Evolutionary conservation across 768 basidiomycete species (phyloP), one percentile per base, ranked within the genome.

Genomic region (Kwoniella newhampshirensis): DNA sequence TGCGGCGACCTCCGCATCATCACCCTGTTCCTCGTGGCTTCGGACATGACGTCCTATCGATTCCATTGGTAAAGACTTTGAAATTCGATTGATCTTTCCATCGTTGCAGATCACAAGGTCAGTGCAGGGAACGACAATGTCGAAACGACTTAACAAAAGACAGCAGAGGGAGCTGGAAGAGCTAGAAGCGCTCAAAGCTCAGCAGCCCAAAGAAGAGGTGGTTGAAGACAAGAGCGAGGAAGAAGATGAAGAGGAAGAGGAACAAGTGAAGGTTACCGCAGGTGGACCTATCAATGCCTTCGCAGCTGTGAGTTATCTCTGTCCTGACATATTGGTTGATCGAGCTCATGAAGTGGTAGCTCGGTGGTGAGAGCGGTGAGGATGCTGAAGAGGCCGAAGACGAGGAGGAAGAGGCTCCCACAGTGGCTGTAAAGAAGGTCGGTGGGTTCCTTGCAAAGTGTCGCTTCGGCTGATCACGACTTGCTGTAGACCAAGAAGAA

Each of bases 121-220:
- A 32, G 13, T 6, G 13, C 32, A 32, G 13, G n/a, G 45, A 30
- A 21, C 36, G 23, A 17, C 37, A 36, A 76, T 76, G 75, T 65
- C 72, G 17, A 76, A 74, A 42, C 53, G 77, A 32, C 58, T 78
- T n/a, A 92, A 84, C 77, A 93, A 90, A 77, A 82, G 91, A 45
- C 90, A 91, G 75, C 88, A 92, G 68, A 80, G 91, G 43, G 89
- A 91, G 68, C 81, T 85, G 21, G 89, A 91, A 57, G 89, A 93
- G 62, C 82, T 93, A 1, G 80, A 83, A 32, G 81, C 83, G 1
- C 80, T 79, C 1, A 55, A 69, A 53, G 51, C 58, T 25, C 49
- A 57, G 32, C 40, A 58, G 43, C 54, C 41, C 18, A 49, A 36
- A 17, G 59, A 37, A 18, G 46, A 30, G 13, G 26, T 45, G 4